phyloP scores from a whole-genome alignment of 1,284 basidiomycete genomes.

The Naganishia sp. region DNA sequence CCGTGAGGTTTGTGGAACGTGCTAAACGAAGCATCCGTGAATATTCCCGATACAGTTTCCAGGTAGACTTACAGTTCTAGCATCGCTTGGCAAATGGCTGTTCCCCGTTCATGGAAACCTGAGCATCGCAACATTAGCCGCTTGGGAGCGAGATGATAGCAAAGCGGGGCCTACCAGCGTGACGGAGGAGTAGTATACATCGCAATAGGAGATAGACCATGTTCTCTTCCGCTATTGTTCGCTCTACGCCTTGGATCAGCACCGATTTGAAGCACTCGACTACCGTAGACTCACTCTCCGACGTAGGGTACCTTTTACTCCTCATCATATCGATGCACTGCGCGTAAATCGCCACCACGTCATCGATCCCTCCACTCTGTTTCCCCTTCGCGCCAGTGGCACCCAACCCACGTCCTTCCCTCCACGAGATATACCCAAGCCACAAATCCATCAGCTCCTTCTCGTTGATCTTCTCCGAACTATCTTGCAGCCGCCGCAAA shows the following conservation, averaged over 20 bases:
- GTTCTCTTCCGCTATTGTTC: constrained; percentile 43
- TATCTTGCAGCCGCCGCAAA: constrained; percentile 39
- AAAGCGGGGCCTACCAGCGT: constrained; percentile 65
- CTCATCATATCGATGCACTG: constrained; percentile 42
- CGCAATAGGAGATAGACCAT: constrained; percentile 49
- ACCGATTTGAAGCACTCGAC: too few species aligned
- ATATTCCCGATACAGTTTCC: background rate
- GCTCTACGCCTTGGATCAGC: background rate
- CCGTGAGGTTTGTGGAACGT: constrained; percentile 53
- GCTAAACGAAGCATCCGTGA: constrained; percentile 35
- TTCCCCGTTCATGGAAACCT: constrained; percentile 57
- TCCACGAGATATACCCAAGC: constrained; percentile 50
- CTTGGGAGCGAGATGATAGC: background rate
- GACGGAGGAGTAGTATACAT: constrained; percentile 61
- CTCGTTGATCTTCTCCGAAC: constrained; percentile 19
- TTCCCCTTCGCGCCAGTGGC: background rate
- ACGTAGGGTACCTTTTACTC: background rate
- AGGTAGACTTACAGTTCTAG: constrained; percentile 54
- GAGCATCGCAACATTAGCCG: background rate
- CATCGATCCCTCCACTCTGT: constrained; percentile 42
- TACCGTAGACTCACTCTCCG: constrained; percentile 15
- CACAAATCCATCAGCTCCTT: constrained; percentile 45
- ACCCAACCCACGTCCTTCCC: constrained; percentile 48
- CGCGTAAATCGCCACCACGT: constrained; percentile 47
- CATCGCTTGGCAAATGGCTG: constrained; percentile 57